These are phyloP conservation scores for Coemansia sp. DNA, from an alignment of 192 early-diverging fungal species.

Conservation along the genomic window DNA sequence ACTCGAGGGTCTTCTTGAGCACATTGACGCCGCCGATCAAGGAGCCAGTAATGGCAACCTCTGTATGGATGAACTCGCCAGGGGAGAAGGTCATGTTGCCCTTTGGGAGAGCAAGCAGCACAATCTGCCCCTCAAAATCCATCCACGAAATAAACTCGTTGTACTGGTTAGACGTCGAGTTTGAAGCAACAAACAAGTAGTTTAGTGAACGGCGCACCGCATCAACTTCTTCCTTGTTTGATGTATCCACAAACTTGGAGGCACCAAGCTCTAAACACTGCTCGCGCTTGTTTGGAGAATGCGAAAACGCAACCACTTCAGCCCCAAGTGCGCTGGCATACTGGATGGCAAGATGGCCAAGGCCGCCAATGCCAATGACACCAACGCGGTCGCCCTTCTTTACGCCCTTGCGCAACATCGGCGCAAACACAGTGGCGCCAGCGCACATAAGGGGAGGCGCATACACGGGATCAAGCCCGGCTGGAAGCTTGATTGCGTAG, in stretches of 20 bases:
- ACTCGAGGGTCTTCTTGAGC: conserved; percentile 67
- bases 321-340: too few relatives aligned
- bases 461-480: conserved; percentile 54
- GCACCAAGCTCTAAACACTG: conserved; percentile 63
- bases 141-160: conserved; percentile 8
- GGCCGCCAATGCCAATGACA: conserved; percentile 78
- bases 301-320: conserved; percentile 56
- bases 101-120: conserved; percentile 59
- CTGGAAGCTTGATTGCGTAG: conserved; percentile 67
- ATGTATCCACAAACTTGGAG: conserved; percentile 54
- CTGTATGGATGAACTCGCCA: conserved; percentile 35
- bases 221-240: conserved; percentile 25
- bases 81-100: conserved; percentile 47
- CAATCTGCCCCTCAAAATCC: conserved; percentile 49
- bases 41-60: conserved; percentile 61
- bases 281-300: conserved; percentile 58
- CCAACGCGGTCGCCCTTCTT: too few relatives aligned
- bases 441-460: conserved; percentile 81
- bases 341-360: conserved; percentile 65
- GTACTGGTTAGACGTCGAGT: conserved; percentile 34
- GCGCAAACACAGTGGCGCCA: conserved; percentile 77
- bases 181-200: conserved; percentile 46
- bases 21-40: conserved; percentile 65
- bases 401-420: conserved; percentile 54
- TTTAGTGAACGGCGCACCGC: conserved; percentile 37